Conservation (phyloP, 805 yeast genomes). For the Ogataea philodendri region DNA sequence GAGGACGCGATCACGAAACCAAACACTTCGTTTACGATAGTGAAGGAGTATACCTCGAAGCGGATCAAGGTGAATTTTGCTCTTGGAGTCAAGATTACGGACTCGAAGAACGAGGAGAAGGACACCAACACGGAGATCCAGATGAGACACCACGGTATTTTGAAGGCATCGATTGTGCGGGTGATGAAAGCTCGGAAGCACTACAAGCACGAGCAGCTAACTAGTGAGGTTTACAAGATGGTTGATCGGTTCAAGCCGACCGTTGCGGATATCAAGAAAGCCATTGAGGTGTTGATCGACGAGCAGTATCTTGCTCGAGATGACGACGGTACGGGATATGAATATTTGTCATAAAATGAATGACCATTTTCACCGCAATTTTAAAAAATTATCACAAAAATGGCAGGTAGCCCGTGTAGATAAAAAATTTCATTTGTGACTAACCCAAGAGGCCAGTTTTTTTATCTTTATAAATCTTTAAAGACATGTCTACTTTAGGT, state of each 20-base stretch:
- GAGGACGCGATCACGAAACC: constrained; percentile 50
- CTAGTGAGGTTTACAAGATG: constrained; percentile 86
- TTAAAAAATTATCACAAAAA: constrained; percentile 2
- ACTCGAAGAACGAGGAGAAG: constrained; percentile 67
- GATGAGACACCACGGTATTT: constrained; percentile 62
- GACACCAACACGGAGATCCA: constrained; percentile 74
- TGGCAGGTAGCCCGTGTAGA: constrained; percentile 2
- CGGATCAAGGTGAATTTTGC: constrained; percentile 77
- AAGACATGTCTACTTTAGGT: constrained; percentile 18
- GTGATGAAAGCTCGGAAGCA: constrained; percentile 92
- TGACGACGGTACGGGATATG: constrained; percentile 66
- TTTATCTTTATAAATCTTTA: constrained; percentile 4
- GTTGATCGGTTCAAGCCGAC: constrained; percentile 82
- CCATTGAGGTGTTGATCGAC: constrained; percentile 81
- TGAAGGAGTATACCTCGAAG: constrained; percentile 80
- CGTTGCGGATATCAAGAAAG: constrained; percentile 80
- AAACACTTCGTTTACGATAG: constrained; percentile 64
- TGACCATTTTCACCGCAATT: too few species aligned
- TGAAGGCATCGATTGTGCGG: constrained; percentile 92
- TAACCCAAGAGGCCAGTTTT: constrained; percentile 12
- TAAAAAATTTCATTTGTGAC: constrained; percentile 13
- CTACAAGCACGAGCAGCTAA: constrained; percentile 72
- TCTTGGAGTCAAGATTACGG: constrained; percentile 41
- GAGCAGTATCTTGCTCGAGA: constrained; percentile 80
- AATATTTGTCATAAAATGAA: constrained; percentile 82